Conservation (phyloP, 352 stramenopile genomes). For the Globisporangium heterothallicum region DNA sequence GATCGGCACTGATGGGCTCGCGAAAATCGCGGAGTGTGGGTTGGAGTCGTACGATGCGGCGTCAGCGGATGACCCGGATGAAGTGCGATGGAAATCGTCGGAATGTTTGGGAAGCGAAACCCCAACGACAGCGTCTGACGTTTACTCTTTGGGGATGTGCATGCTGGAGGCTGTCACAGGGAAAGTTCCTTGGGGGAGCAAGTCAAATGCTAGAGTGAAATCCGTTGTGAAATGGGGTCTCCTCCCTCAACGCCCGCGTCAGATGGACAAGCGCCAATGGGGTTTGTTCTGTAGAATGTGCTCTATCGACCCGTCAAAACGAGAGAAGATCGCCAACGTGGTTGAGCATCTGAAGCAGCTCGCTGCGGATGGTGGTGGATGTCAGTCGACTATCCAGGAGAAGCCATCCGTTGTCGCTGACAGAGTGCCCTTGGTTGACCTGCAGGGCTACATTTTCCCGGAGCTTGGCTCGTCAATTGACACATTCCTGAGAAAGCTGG, state of each 20-base stretch:
- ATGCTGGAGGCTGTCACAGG: background rate
- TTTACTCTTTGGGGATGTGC: background rate
- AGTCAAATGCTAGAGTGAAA: background rate
- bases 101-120: background rate
- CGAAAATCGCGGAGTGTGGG: background rate
- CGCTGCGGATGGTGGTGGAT: background rate
- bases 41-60: background rate
- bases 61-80: background rate
- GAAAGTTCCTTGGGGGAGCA: background rate
- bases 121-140: background rate
- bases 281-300: background rate
- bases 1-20: constrained; percentile 1
- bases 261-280: background rate
- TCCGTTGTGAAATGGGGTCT: background rate
- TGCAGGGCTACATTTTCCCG: background rate
- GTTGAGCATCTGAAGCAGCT: background rate
- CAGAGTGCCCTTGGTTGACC: background rate
- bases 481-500: background rate
- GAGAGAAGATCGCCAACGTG: background rate
- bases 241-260: background rate
- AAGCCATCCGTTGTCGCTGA: background rate
- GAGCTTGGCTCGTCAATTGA: constrained; percentile 6
- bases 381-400: background rate
- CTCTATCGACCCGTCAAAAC: background rate
- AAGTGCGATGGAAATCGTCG: background rate